Base-by-base conservation (phyloP, 768 basidiomycete genomes). In the Bullera alba region DNA sequence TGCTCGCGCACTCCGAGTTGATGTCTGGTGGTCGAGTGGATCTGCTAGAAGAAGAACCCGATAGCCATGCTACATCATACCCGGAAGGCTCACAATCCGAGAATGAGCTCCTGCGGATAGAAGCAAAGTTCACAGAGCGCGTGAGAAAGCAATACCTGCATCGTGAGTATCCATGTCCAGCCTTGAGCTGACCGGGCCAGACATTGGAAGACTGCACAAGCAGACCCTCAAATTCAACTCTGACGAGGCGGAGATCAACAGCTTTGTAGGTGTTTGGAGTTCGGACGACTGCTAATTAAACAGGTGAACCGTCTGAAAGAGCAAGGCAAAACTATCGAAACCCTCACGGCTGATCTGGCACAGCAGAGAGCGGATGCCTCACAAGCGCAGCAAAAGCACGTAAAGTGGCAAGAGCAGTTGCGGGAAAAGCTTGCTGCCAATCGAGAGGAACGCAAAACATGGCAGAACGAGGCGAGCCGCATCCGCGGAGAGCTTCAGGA, bases 381-480 rank as follows among this genome's bases (percentile, higher is more conserved):
- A 1, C 79, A 79, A 14, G 80, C 83, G 2, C 87, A 87, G 65
- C 79, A 81, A 53, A 84, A 85, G 60, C 87, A 86, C 63, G 79
- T 81, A 2, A 86, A 88, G 50, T 92, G 87, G 85, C 87, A 87
- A 57, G 78, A 76, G 3, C 82, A 87, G 52, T 72, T 91, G n/a
- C 83, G 86, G 63, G 81, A 83, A 51, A 86, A 85, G 67, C 74
- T 89, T 49, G 80, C 78, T 48, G 81, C 81, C 42, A 76, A 87
- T 42, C 78, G 87, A 42, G 85, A 87, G 44, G 85, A 91, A 66
- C 87, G 87, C 71, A 83, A 81, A 65, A 74, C 76, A 3, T 90
- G 87, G 86, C 76, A 80, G 34, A 74, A 74, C 0, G 87, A 90
- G 61, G 81, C 83, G 15, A 80, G 81, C 5, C 73, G 75, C 8